These are phyloP conservation scores for Pseudogymnoascus sp. DNA, from an alignment of 2,329 filamentous ascomycete species.

Conservation along the genomic window DNA sequence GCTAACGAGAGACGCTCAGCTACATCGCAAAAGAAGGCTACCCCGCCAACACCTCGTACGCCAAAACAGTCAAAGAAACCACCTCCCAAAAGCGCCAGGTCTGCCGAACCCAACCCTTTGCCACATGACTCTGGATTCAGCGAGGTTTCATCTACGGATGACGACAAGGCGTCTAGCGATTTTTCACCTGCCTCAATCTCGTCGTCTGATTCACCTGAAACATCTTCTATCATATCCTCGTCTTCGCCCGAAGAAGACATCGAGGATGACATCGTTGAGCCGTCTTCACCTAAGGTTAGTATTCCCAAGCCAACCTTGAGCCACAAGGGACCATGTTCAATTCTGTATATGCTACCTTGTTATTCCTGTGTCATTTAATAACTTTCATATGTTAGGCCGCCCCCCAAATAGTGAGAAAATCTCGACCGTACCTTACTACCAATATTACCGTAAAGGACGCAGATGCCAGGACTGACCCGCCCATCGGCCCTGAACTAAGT, in stretches of 20 bases:
- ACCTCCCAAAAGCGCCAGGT: background rate
- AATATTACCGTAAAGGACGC: slow-evolving; percentile 10
- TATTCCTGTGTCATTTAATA: background rate
- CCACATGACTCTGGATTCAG: slow-evolving; percentile 3
- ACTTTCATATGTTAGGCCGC: background rate
- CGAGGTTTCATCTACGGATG: background rate
- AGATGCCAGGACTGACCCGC: background rate
- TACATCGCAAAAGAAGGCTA: background rate
- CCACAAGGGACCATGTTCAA: background rate
- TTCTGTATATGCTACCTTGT: background rate
- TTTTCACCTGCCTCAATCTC: background rate
- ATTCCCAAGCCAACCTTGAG: background rate
- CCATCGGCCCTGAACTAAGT: background rate
- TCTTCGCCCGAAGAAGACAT: background rate
- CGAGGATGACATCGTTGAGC: background rate
- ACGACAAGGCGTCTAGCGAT: background rate
- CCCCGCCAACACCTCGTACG: background rate
- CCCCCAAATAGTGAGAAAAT: background rate
- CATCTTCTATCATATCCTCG: background rate
- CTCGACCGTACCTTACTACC: background rate
- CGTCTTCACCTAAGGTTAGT: background rate
- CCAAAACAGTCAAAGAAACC: background rate
- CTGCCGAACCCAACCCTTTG: background rate
- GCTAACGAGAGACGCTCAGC: slow-evolving; percentile 6
- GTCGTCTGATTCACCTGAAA: background rate